These are phyloP conservation scores for Mikania micrantha DNA, from an alignment of 129 eudicot species.

Conservation along the genomic window DNA sequence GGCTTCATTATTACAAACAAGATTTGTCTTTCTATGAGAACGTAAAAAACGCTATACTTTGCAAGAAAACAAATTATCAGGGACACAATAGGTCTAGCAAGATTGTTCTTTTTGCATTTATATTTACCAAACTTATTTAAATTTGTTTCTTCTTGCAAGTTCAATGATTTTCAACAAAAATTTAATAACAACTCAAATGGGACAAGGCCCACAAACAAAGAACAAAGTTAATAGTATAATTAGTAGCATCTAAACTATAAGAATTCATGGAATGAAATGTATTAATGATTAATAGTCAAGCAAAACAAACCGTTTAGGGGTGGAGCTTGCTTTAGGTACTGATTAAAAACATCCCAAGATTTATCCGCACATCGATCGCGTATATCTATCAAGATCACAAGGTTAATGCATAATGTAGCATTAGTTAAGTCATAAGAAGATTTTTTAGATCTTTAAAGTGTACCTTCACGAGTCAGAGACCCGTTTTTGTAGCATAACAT, in stretches of 20 bases:
- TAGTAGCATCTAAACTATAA: too few relatives aligned
- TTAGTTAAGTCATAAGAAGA: neutral
- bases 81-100: neutral
- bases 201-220: neutral
- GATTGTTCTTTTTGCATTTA: neutral
- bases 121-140: neutral
- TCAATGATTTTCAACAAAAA: neutral
- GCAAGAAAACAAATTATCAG: neutral
- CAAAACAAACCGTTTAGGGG: slow-evolving; percentile 66
- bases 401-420: neutral
- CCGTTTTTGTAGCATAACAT: slow-evolving; percentile 91
- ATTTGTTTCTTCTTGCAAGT: neutral
- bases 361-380: slow-evolving; percentile 71
- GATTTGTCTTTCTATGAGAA: too few relatives aligned
- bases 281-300: neutral
- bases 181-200: neutral
- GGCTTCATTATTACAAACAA: too few relatives aligned
- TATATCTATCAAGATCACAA: slow-evolving; percentile 44
- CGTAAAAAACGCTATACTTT: neutral
- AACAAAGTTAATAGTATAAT: too few relatives aligned
- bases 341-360: slow-evolving; percentile 88
- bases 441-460: neutral
- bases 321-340: slow-evolving; percentile 60
- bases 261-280: too few relatives aligned
- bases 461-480: slow-evolving; percentile 96